Base-by-base conservation (phyloP, 371 early-diverging fungal species). In the Mucor lusitanicus region DNA sequence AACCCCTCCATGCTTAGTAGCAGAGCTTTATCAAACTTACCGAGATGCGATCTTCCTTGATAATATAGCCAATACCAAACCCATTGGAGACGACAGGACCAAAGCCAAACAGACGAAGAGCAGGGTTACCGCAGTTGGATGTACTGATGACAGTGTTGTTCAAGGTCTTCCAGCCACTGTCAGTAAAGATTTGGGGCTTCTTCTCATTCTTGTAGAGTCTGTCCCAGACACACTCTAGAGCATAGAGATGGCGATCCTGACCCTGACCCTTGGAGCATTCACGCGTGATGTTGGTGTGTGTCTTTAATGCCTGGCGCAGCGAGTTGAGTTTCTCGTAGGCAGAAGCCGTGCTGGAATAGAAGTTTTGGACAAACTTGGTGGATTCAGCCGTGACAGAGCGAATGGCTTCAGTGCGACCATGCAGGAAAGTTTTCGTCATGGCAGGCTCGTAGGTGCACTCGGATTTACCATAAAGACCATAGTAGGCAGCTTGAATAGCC, bases 401-500 rank as follows among this genome's bases (percentile, higher is more conserved):
- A 72, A 94, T 88, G 6, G 96, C 93, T 76, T 96, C 96, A 8
- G 96, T 96, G 27, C 96, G 88, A 12, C 96, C 96, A 69, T 87
- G 92, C n/a, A 87, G 82, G 64, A 88, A 95, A 46, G 88, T 85
- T 64, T 91, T 87, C 11, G 95, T 94, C 81, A 92, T 91, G 15
- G 94, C 94, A 9, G 90, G 90, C 76, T 95, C 96, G 75, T 95
- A 95, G n/a, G 95, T 94, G 40, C 91, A 85, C 58, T 87, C 85
- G 60, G 78, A 73, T 60, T 83, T 82, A 59, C 95, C 92, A 72
- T 90, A 88, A 70, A 91, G 83, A 39, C 92, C 92, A 83, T 91
- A 95, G 79, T 94, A 95, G n/a, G 96, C 95, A 28, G 94, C 90
- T 82, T 96, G 96, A 70, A 93, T 89, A 15, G 95, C 94, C 94